These are phyloP conservation scores for Phytophthora podocarpi DNA, from an alignment of 352 stramenopile species.

Conservation along the genomic window DNA sequence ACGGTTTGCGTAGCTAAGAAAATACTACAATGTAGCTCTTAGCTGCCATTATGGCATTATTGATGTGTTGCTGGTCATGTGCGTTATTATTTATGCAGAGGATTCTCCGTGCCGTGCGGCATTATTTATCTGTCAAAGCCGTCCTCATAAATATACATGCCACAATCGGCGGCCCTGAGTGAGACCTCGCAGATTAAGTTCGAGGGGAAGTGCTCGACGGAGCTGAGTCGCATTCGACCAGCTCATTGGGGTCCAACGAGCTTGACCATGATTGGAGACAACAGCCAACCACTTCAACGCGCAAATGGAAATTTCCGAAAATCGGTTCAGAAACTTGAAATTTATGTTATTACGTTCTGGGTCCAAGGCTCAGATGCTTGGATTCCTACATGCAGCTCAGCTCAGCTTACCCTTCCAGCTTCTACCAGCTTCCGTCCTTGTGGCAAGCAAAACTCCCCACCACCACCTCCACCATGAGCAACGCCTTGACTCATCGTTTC, in stretches of 20 bases:
- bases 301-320: constrained; percentile 6
- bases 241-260: too few species aligned
- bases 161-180: constrained; percentile 9
- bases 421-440: too few species aligned
- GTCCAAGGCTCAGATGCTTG: too few species aligned
- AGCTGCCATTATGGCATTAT: constrained; percentile 6
- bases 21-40: too few species aligned
- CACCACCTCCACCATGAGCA: constrained; percentile 2
- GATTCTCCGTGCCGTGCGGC: neutral
- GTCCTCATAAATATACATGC: neutral
- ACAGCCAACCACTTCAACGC: too few species aligned
- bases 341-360: too few species aligned
- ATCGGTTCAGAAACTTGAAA: constrained; percentile 1
- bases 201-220: too few species aligned
- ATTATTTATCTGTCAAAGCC: constrained; percentile 1
- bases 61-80: neutral
- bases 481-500: constrained; percentile 6
- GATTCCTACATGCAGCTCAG: too few species aligned
- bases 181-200: too few species aligned
- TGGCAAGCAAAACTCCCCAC: neutral
- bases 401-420: too few species aligned
- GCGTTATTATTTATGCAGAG: constrained; percentile 6
- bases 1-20: neutral
- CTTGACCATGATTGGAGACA: too few species aligned
- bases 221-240: too few species aligned